These are phyloP conservation scores for Fusarium nygamai DNA, from an alignment of 2,329 filamentous ascomycete species.

Conservation along the genomic window DNA sequence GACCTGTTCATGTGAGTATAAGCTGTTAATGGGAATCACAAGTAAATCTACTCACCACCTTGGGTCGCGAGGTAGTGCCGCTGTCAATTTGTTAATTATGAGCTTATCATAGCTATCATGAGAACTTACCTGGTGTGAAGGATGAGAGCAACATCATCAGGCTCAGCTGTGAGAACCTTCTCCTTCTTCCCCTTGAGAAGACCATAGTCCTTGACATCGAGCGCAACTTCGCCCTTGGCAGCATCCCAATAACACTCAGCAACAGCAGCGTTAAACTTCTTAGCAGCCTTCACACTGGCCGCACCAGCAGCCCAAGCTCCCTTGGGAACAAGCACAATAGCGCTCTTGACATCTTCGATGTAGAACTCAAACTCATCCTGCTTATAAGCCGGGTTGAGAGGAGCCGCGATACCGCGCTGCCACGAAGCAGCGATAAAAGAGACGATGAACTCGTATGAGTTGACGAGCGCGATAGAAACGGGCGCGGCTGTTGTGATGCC, in stretches of 20 bases:
- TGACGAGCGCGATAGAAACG: conserved; percentile 84
- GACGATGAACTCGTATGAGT: conserved; percentile 89
- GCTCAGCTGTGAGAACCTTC: conserved; percentile 61
- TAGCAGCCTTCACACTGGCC: conserved; percentile 78
- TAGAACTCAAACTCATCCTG: conserved; percentile 93
- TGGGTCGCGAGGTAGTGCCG: conserved; percentile 85
- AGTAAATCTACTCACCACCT: conserved; percentile 67
- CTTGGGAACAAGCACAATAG: conserved; percentile 78
- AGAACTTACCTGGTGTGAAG: conserved; percentile 73
- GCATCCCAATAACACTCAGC: conserved; percentile 87
- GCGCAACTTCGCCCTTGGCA: conserved; percentile 69
- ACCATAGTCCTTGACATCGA: conserved; percentile 82
- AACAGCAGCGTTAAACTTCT: conserved; percentile 83
- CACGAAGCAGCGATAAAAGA: conserved; percentile 87
- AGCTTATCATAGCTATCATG: neutral
- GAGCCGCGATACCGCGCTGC: conserved; percentile 85
- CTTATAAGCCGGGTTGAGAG: conserved; percentile 89
- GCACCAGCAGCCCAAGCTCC: conserved; percentile 74
- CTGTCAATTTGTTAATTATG: conserved; percentile 49
- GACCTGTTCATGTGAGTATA: conserved; percentile 56
- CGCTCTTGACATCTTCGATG: conserved; percentile 86
- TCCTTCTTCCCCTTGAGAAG: conserved; percentile 64
- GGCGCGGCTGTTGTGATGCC: conserved; percentile 75
- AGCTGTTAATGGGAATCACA: neutral
- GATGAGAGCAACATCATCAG: conserved; percentile 84